Base-by-base conservation (phyloP, 768 basidiomycete genomes). In the Mycena filopes region DNA sequence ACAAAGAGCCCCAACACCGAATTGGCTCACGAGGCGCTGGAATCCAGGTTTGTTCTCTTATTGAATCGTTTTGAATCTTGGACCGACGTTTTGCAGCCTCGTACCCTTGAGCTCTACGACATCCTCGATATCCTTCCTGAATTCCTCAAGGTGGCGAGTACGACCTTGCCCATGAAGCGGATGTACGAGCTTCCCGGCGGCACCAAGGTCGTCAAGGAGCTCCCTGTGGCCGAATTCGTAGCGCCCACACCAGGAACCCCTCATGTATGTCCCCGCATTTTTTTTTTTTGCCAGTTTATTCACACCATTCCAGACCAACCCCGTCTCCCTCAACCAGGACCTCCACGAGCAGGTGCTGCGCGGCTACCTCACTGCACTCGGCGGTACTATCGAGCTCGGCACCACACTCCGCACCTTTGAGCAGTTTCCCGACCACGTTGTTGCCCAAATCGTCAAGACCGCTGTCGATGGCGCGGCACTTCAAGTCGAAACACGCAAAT, bases 401-500 rank as follows among this genome's bases (percentile, higher is more conserved):
- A 76, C 77, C 12, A 81, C 81, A 59, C 67, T 83, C 11, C 49
- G 66, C 12, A 68, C 58, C 4, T 70, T 84, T 38, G 76, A 77
- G 60, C 81, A 82, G 60, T 47, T 67, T 28, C 48, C 64, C 0
- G 77, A 79, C 51, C 60, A 66, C 28, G 79, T 83, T 12, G 64
- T 66, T 1, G 77, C 73, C 1, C 70, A 68, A 23, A 28, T 82
- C 15, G 66, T 63, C 8, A 76, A 72, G 42, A 51, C 40, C 8
- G 48, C 43, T 33, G 38, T 12, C 16, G 67, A 74, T 3, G 77
- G 70, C n/a, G n/a, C n/a, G n/a, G n/a, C n/a, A 1, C 25, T 71
- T 28, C 74, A 75, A 36, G 43, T 50, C 0, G 47, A 58, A n/a
- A 80, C 83, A 60, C 71, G 51, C 3, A 69, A 61, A 10, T 71